A percentile compares a stretch with the other conserved stretches of the same genome.
Evolutionary conservation across 2,329 filamentous ascomycete species (phyloP).

Genomic region (Alternaria longipes): DNA sequence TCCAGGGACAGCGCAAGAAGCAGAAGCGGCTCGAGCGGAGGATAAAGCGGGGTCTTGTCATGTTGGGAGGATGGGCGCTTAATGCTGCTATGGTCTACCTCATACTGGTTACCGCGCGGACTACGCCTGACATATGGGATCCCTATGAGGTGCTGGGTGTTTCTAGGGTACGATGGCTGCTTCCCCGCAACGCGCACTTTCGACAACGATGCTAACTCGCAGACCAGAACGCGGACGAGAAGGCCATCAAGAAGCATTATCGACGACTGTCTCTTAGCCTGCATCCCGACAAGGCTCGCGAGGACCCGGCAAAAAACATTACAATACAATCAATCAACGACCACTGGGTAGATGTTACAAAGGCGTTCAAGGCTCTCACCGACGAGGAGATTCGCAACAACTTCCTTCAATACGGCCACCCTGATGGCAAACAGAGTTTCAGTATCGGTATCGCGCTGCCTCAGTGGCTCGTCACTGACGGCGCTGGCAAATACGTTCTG

Average conservation of each 20-base stretch:
- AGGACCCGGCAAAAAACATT: conserved; percentile 86
- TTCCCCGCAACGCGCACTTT: not conserved
- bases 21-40: conserved; percentile 91
- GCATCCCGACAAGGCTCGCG: conserved; percentile 92
- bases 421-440: conserved; percentile 97
- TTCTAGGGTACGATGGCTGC: conserved; percentile 69
- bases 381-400: conserved; percentile 98
- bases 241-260: conserved; percentile 91
- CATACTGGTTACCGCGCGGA: conserved; percentile 79
- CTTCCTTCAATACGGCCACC: conserved; percentile 93
- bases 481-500: conserved; percentile 94
- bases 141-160: conserved; percentile 94
- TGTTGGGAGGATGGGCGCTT: conserved; percentile 78
- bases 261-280: conserved; percentile 83
- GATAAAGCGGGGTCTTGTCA: conserved; percentile 82
- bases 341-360: conserved; percentile 92
- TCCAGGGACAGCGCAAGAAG: conserved; percentile 81
- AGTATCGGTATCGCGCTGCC: conserved; percentile 97
- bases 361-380: conserved; percentile 97
- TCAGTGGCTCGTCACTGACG: conserved; percentile 89
- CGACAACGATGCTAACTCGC: conserved; percentile 29
- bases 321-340: conserved; percentile 85
- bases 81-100: conserved; percentile 94
- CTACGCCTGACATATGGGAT: conserved; percentile 85
- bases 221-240: conserved; percentile 78